Evolutionary conservation across 1,139 yeast genomes (phyloP), one percentile per base, ranked within the genome.

Genomic region (Blastobotrys buckinghamii): DNA sequence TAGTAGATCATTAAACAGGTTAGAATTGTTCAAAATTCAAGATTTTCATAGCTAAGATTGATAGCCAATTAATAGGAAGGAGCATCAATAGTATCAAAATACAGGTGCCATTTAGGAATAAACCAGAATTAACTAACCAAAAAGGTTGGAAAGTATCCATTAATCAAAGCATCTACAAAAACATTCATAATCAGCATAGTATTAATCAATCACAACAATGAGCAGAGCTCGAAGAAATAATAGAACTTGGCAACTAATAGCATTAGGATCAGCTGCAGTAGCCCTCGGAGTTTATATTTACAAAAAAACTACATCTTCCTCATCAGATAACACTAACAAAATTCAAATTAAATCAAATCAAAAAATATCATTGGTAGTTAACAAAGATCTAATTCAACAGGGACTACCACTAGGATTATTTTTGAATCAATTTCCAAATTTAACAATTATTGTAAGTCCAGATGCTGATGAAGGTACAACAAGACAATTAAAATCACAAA

Each of bases 381-480:
- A 57, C 17, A 51, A 51, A 45, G 41, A 51, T 8, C 38, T 56
- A 35, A 43, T 58, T 20, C 56, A 55, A 17, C 47, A 53, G 15
- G 62, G 63, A 2, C 47, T 61, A n/a, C 63, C 63, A 5, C 33
- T 60, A 34, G 47, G 46, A 33, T 49, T 42, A 15, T 50, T 62
- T 32, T 52, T 62, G 16, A 47, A 38, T 9, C 43, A 46, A 38
- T 61, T 50, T 34, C 58, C 64, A 7, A 55, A 60, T 22, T 51
- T 61, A 33, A 64, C 61, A 27, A 52, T 62, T 3, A 48, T 62
- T 7, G 53, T 61, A 27, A 48, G 57, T 17, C 65, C 63, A 2
- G 59, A 53, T 22, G 55, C 57, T 2, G 50, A 59, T 16, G 50
- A 49, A 27, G 20, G 3, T 4, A 37, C 48, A 8, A 43, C 46